Conservation (phyloP, 257 asterid species). For the Catharanthus roseus region DNA sequence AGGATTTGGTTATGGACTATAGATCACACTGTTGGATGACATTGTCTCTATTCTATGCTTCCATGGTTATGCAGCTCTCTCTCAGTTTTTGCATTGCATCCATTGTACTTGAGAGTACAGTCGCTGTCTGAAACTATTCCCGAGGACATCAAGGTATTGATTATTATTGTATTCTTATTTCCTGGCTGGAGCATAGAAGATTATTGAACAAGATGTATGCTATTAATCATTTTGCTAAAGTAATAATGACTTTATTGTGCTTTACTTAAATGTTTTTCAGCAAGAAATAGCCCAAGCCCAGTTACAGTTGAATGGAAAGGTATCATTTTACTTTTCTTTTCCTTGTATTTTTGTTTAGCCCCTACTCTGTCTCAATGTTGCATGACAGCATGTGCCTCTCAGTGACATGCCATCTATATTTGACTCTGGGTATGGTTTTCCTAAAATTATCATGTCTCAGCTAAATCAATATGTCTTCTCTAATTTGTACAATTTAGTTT, state of each 20-base stretch:
- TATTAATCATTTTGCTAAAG: background rate
- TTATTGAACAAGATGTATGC: background rate
- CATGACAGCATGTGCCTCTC: background rate
- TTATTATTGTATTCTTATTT: background rate
- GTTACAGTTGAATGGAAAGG: constrained; percentile 69
- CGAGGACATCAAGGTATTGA: constrained; percentile 56
- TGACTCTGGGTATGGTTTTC: background rate
- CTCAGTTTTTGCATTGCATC: constrained; percentile 96
- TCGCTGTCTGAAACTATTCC: constrained; percentile 64
- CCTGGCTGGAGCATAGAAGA: background rate
- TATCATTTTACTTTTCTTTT: constrained; percentile 19
- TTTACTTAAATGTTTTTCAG: constrained; percentile 34
- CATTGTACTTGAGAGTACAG: constrained; percentile 89
- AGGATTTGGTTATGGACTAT: background rate
- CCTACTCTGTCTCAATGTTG: background rate
- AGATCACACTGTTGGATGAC: constrained; percentile 3
- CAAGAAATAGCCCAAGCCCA: constrained; percentile 62
- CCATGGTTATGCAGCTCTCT: constrained; percentile 67
- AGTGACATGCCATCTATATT: background rate
- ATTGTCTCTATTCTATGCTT: constrained; percentile 13
- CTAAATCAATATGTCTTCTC: background rate
- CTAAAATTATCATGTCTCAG: background rate
- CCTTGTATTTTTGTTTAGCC: background rate
- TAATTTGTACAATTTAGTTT: background rate
- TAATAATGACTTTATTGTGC: background rate